Percentiles rank a stretch among this genome's conserved stretches.
These are phyloP conservation scores for Pseudodiploospora longispora DNA, from an alignment of 2,329 filamentous ascomycete species.

Conservation along the genomic window DNA sequence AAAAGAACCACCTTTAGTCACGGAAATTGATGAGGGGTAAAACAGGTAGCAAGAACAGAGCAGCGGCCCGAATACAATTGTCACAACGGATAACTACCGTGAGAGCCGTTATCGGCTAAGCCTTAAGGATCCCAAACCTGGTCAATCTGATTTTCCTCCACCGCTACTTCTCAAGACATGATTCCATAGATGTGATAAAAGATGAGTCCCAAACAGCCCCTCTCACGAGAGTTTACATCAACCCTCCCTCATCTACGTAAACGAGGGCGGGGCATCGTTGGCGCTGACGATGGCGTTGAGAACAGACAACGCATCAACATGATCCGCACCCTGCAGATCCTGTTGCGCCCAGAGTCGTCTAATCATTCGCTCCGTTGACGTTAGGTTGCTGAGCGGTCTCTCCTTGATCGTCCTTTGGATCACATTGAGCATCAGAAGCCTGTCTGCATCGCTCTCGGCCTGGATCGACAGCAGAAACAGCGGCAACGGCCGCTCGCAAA, in stretches of 20 bases:
- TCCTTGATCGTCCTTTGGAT: conserved; percentile 1
- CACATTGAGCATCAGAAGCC: not conserved
- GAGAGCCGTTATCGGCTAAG: no score
- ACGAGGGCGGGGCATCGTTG: conserved; percentile 3
- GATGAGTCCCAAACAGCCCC: no score
- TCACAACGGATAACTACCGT: no score
- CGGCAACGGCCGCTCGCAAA: conserved; percentile 6
- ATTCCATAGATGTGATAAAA: no score
- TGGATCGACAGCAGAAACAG: conserved; percentile 6
- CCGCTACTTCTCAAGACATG: no score
- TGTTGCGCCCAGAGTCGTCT: conserved; percentile 5
- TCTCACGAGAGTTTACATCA: no score
- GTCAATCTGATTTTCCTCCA: no score
- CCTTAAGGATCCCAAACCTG: no score
- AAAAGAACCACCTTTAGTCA: no score
- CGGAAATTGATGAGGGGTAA: no score
- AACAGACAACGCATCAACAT: conserved; percentile 4
- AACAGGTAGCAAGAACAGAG: no score
- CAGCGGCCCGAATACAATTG: no score
- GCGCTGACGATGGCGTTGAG: conserved; percentile 6
- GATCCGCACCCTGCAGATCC: conserved; percentile 2
- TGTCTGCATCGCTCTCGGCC: conserved; percentile 4
- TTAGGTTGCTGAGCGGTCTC: conserved; percentile 2
- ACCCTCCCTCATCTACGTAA: not conserved
- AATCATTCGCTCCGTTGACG: conserved; percentile 3